These are phyloP conservation scores for Tetracladium setigerum DNA, from an alignment of 495 filamentous ascomycete species.

Conservation along the genomic window DNA sequence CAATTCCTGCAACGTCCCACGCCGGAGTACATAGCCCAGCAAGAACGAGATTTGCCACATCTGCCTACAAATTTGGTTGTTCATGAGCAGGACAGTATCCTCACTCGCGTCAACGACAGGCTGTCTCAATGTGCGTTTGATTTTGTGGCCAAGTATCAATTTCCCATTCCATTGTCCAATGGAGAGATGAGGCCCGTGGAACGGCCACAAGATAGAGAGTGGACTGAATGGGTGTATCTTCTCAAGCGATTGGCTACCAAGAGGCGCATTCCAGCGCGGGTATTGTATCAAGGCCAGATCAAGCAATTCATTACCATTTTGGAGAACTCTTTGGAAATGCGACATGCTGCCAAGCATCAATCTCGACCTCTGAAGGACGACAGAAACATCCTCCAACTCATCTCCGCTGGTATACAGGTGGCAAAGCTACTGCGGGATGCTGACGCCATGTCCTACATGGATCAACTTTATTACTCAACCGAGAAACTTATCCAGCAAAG, in stretches of 20 bases:
- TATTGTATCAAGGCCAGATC: constrained; percentile 83
- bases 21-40: constrained; percentile 56
- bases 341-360: constrained; percentile 76
- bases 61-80: constrained; percentile 76
- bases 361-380: constrained; percentile 82
- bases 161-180: constrained; percentile 71
- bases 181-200: constrained; percentile 73
- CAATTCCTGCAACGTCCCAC: constrained; percentile 66
- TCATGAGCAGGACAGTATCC: constrained; percentile 75
- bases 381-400: constrained; percentile 78
- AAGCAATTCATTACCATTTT: constrained; percentile 78
- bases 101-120: constrained; percentile 72
- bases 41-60: constrained; percentile 71
- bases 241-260: constrained; percentile 81
- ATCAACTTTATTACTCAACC: constrained; percentile 61
- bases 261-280: constrained; percentile 71
- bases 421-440: constrained; percentile 80
- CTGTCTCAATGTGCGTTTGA: constrained; percentile 80
- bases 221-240: constrained; percentile 89
- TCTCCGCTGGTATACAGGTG: constrained; percentile 79
- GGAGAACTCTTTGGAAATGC: constrained; percentile 80
- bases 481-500: constrained; percentile 69
- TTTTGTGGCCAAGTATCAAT: constrained; percentile 84
- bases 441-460: constrained; percentile 70
- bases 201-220: constrained; percentile 73